Conservation (phyloP, 75 land plant genomes). For the Pinus taeda region DNA sequence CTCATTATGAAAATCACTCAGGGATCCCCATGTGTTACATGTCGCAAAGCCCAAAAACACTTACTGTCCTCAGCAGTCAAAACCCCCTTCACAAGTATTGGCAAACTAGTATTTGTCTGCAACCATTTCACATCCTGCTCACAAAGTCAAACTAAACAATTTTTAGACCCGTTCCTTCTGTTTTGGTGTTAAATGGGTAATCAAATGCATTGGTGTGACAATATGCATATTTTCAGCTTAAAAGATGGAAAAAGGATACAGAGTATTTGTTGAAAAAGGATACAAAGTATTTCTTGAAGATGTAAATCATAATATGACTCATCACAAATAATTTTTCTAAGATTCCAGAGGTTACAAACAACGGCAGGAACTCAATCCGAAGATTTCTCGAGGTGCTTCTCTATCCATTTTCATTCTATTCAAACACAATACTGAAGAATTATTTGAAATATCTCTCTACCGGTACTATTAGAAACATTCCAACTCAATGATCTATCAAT, state of each 20-base stretch:
- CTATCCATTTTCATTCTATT: neutral
- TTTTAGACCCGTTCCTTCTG: neutral
- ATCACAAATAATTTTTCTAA: neutral
- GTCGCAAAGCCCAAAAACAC: slow-evolving; percentile 14
- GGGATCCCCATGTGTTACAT: neutral
- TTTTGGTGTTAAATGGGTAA: neutral
- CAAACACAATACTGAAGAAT: neutral
- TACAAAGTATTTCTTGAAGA: neutral
- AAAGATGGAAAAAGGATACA: neutral
- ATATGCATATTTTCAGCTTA: neutral
- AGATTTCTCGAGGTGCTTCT: neutral
- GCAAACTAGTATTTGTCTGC: slow-evolving; percentile 79
- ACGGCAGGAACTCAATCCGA: neutral
- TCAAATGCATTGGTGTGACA: neutral
- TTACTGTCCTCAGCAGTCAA: slow-evolving; percentile 89
- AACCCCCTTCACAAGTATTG: slow-evolving; percentile 89
- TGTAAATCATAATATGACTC: neutral
- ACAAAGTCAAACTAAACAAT: neutral
- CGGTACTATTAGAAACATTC: slow-evolving; percentile 55
- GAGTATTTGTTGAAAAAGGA: neutral
- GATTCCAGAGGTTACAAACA: neutral
- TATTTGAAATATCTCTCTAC: neutral
- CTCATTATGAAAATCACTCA: neutral
- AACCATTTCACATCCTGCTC: slow-evolving; percentile 94
- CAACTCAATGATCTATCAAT: slow-evolving; percentile 88